A percentile compares a stretch with the other conserved stretches of the same genome.
Evolutionary conservation across 345 rosid species (phyloP).

Genomic region (Isatis tinctoria): DNA sequence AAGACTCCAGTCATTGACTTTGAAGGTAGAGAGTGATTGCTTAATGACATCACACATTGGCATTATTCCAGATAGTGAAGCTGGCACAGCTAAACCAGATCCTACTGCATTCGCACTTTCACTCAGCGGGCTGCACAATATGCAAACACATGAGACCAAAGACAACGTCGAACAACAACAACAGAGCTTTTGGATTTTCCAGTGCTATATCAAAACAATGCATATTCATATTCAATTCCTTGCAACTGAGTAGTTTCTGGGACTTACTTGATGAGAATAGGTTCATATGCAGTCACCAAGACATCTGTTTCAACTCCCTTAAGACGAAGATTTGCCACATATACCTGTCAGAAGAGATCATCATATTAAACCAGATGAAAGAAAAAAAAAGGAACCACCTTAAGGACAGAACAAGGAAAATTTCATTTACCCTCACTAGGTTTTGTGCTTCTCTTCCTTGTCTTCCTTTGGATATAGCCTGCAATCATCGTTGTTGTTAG

Average conservation of each 20-base stretch:
- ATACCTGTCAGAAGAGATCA: constrained; percentile 44
- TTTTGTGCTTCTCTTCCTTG: constrained; percentile 96
- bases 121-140: constrained; percentile 58
- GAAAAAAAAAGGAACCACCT: not conserved
- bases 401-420: not conserved
- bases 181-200: not conserved
- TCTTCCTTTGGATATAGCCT: constrained; percentile 80
- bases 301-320: constrained; percentile 77
- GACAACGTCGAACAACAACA: not conserved
- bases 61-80: constrained; percentile 50
- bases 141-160: constrained; percentile 3
- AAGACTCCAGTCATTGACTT: constrained; percentile 72
- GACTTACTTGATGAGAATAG: constrained; percentile 61
- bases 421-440: constrained; percentile 46
- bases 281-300: constrained; percentile 68
- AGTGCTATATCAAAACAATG: not conserved
- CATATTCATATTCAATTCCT: not conserved
- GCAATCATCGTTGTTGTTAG: constrained; percentile 1
- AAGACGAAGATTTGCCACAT: constrained; percentile 75
- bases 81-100: constrained; percentile 64
- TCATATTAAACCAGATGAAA: not conserved
- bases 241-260: not conserved
- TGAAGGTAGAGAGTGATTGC: constrained; percentile 63
- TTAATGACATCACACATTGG: constrained; percentile 67
- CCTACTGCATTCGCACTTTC: constrained; percentile 68